phyloP scores from a whole-genome alignment of 2,329 filamentous ascomycete genomes.

The Aureobasidium zeae region DNA sequence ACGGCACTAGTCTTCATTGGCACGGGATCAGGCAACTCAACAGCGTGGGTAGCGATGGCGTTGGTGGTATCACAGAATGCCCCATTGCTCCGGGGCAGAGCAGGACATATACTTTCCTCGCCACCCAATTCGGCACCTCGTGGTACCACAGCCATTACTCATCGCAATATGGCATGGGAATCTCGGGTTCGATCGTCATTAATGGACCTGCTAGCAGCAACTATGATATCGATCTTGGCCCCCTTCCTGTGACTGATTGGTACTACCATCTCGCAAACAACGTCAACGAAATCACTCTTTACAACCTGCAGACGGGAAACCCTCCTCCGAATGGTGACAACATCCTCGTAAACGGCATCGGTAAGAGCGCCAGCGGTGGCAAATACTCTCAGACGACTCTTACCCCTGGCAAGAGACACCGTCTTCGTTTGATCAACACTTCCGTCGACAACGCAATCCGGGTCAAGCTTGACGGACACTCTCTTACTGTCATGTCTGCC shows the following conservation, averaged over 20 bases:
- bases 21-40: constrained; percentile 51
- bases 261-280: constrained; percentile 25
- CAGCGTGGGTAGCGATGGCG: constrained; percentile 49
- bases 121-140: constrained; percentile 36
- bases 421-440: constrained; percentile 39
- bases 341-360: constrained; percentile 36
- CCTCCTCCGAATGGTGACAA: constrained; percentile 34
- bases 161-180: constrained; percentile 36
- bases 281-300: constrained; percentile 24
- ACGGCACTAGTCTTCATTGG: constrained; percentile 53
- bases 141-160: constrained; percentile 39
- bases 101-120: constrained; percentile 48
- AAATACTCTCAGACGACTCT: constrained; percentile 21
- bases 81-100: constrained; percentile 42
- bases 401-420: constrained; percentile 33
- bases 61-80: constrained; percentile 38
- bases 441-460: constrained; percentile 37
- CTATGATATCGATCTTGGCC: constrained; percentile 30
- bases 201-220: constrained; percentile 36
- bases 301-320: constrained; percentile 23
- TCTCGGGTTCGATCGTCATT: constrained; percentile 34
- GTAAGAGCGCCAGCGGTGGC: constrained; percentile 27
- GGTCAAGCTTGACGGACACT: constrained; percentile 29
- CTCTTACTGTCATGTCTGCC: constrained; percentile 29
- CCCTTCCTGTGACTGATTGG: constrained; percentile 26